Conservation (phyloP, 495 filamentous ascomycete genomes). For the Baudoinia panamericana region DNA sequence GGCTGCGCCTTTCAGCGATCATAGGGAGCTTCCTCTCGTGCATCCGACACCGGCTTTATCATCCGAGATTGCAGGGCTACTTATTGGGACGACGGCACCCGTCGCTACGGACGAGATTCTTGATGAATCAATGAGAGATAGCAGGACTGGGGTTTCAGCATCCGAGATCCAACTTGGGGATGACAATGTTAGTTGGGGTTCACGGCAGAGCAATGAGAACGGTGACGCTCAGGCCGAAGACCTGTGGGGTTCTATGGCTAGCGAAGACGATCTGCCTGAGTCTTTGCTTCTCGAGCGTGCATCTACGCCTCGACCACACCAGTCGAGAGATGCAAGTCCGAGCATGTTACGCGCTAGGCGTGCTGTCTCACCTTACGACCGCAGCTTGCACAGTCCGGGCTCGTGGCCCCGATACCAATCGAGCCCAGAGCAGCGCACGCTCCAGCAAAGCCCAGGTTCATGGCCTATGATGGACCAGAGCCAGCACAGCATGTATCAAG, state of each 20-base stretch:
- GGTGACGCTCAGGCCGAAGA: conserved; percentile 13
- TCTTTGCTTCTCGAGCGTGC: conserved; percentile 14
- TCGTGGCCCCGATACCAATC: conserved; percentile 13
- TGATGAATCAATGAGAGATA: neutral
- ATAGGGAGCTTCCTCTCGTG: too few species aligned
- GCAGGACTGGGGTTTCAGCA: neutral
- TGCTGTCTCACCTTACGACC: conserved; percentile 11
- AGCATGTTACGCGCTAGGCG: neutral
- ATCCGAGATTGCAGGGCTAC: too few species aligned
- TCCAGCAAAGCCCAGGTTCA: conserved; percentile 13
- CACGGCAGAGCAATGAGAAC: conserved; percentile 10
- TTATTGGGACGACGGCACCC: too few species aligned
- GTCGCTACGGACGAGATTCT: too few species aligned
- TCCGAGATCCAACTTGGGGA: conserved; percentile 17
- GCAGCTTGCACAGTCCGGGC: conserved; percentile 8
- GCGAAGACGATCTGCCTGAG: conserved; percentile 19
- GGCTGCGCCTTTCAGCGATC: too few species aligned
- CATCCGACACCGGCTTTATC: too few species aligned
- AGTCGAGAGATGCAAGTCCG: conserved; percentile 7
- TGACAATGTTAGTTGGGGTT: conserved; percentile 20
- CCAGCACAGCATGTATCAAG: conserved; percentile 1
- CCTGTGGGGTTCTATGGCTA: conserved; percentile 18
- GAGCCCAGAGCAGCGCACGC: conserved; percentile 1
- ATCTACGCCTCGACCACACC: neutral
- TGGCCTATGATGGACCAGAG: conserved; percentile 13